phyloP scores from a whole-genome alignment of 139 green algal genomes.

The Astrephomene gubernaculifera region DNA sequence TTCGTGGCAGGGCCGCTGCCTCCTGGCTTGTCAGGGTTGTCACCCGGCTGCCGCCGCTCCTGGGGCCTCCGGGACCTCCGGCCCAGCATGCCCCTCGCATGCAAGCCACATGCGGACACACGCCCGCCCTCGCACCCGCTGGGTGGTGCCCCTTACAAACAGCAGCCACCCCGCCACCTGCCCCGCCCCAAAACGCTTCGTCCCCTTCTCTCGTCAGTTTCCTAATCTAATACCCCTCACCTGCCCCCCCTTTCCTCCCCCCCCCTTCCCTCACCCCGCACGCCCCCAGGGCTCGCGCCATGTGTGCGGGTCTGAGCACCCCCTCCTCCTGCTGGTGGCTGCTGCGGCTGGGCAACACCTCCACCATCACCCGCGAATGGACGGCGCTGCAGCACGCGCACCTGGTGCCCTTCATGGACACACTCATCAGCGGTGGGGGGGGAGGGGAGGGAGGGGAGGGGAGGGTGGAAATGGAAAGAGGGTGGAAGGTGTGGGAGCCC shows the following conservation, averaged over 20 bases:
- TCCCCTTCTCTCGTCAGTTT: background rate
- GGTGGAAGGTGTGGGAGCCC: background rate
- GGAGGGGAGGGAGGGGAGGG: background rate
- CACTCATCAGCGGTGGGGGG: conserved; percentile 64
- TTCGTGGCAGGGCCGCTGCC: no score
- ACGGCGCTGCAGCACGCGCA: conserved; percentile 82
- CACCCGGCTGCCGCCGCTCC: no score
- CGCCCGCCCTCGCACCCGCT: no score
- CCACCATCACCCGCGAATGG: conserved; percentile 93
- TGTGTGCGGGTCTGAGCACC: conserved; percentile 57
- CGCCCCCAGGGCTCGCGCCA: conserved; percentile 26
- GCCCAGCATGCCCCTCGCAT: no score
- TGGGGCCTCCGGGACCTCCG: no score
- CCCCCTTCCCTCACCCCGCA: background rate
- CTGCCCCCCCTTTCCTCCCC: background rate
- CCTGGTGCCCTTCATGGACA: conserved; percentile 78
- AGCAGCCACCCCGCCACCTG: no score
- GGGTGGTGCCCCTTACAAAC: no score
- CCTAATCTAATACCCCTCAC: background rate
- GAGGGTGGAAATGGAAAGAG: background rate
- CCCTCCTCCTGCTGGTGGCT: conserved; percentile 76
- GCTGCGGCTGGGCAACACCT: conserved; percentile 84
- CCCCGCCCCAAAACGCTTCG: background rate
- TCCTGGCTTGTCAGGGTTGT: no score
- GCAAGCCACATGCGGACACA: no score